phyloP scores from a whole-genome alignment of 1,139 yeast species.

The Kodamaea sp. region DNA sequence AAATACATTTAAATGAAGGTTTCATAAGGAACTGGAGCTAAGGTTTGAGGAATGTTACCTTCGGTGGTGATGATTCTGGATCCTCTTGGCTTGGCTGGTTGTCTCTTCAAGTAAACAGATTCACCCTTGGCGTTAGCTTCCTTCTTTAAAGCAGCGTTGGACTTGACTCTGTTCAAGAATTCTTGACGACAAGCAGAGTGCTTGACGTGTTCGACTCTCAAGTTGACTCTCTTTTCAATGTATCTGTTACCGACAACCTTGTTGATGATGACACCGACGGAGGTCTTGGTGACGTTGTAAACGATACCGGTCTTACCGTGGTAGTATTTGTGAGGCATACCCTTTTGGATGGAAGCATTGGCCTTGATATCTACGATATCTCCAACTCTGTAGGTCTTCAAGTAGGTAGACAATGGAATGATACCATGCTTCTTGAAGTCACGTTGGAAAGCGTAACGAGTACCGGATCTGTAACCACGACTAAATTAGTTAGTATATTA shows the following conservation, averaged over 20 bases:
- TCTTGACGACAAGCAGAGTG: slow-evolving; percentile 99
- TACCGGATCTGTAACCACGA: slow-evolving; percentile 99
- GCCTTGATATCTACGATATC: slow-evolving; percentile 99
- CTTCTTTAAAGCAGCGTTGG: slow-evolving; percentile 88
- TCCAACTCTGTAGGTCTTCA: slow-evolving; percentile 97
- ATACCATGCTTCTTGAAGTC: slow-evolving; percentile 99
- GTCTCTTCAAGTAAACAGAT: slow-evolving; percentile 92
- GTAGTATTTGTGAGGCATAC: slow-evolving; percentile 99
- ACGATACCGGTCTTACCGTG: slow-evolving; percentile 99
- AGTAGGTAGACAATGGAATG: slow-evolving; percentile 92
- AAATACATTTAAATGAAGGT: slow-evolving; percentile 77
- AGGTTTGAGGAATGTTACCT: slow-evolving; percentile 89
- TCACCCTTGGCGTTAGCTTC: slow-evolving; percentile 97
- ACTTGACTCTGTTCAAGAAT: slow-evolving; percentile 96
- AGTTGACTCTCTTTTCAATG: slow-evolving; percentile 97
- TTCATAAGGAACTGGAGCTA: slow-evolving; percentile 99
- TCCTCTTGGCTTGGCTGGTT: slow-evolving; percentile 97
- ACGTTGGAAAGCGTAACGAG: slow-evolving; percentile 99
- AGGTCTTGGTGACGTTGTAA: slow-evolving; percentile 96
- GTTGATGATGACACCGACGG: slow-evolving; percentile 98
- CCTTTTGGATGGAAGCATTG: slow-evolving; percentile 98
- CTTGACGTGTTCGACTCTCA: slow-evolving; percentile 98
- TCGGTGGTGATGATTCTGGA: slow-evolving; percentile 78
- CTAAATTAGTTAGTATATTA: slow-evolving; percentile 37
- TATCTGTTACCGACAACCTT: slow-evolving; percentile 99